Percentiles rank a stretch among this genome's conserved stretches.
Evolutionary conservation across 352 stramenopile species (phyloP).

Genomic region (Phytophthora uliginosa): DNA sequence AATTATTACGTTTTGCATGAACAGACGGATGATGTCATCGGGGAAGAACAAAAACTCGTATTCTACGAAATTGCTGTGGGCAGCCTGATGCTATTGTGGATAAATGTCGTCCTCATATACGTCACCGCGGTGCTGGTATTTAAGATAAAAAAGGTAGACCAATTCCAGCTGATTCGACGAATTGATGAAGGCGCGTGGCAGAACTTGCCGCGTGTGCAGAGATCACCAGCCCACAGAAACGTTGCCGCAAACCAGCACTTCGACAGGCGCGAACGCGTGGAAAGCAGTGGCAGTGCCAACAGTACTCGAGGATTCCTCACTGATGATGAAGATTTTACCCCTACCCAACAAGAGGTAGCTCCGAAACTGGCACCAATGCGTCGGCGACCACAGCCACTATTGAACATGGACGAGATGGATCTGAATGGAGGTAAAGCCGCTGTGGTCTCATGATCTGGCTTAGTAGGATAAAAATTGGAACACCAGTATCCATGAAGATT

Average conservation of each 20-base stretch:
- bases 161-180: constrained; percentile 86
- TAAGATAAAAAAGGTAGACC: constrained; percentile 90
- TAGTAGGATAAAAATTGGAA: background rate
- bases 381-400: constrained; percentile 20
- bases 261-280: constrained; percentile 31
- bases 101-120: constrained; percentile 92
- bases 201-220: constrained; percentile 80
- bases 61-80: constrained; percentile 91
- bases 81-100: constrained; percentile 86
- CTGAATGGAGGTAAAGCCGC: constrained; percentile 10
- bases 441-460: constrained; percentile 19
- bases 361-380: constrained; percentile 27
- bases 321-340: constrained; percentile 20
- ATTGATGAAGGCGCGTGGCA: constrained; percentile 85
- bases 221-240: constrained; percentile 55
- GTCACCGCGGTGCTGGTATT: constrained; percentile 89
- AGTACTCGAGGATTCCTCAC: constrained; percentile 39
- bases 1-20: background rate
- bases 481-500: background rate
- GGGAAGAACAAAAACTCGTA: constrained; percentile 85
- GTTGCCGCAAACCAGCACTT: background rate
- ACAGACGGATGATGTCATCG: constrained; percentile 76
- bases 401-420: constrained; percentile 23
- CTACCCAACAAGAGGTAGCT: constrained; percentile 15
- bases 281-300: constrained; percentile 55